These are phyloP conservation scores for Zhuliangozyma blackwelliae DNA, from an alignment of 1,139 yeast genomes.

Conservation along the genomic window DNA sequence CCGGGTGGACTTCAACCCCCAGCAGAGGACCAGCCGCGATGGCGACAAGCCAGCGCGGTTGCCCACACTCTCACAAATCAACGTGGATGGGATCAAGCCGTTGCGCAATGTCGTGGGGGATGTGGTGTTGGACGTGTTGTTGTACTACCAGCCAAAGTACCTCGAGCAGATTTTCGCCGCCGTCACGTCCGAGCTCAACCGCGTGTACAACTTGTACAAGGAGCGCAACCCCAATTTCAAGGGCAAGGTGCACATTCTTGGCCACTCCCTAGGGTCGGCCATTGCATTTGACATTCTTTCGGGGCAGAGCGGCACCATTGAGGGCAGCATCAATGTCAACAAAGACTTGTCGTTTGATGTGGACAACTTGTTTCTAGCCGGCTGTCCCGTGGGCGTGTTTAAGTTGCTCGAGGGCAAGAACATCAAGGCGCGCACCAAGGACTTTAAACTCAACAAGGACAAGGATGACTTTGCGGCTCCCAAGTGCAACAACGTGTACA, in stretches of 20 bases:
- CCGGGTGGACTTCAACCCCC: slow-evolving; percentile 57
- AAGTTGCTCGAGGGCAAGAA: slow-evolving; percentile 61
- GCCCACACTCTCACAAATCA: slow-evolving; percentile 69
- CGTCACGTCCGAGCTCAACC: slow-evolving; percentile 68
- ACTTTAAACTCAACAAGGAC: slow-evolving; percentile 8
- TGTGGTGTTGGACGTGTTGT: slow-evolving; percentile 77
- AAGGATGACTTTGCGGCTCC: slow-evolving; percentile 32
- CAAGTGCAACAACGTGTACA: slow-evolving; percentile 59
- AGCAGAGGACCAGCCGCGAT: slow-evolving; percentile 21
- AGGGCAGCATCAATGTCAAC: slow-evolving; percentile 17
- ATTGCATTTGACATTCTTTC: slow-evolving; percentile 75
- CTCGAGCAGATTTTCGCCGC: slow-evolving; percentile 57
- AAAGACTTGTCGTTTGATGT: slow-evolving; percentile 62
- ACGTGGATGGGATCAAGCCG: slow-evolving; percentile 77
- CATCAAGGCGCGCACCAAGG: slow-evolving; percentile 35
- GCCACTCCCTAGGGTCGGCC: slow-evolving; percentile 90
- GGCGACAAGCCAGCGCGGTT: slow-evolving; percentile 32
- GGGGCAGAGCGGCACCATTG: slow-evolving; percentile 42
- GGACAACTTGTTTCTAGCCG: slow-evolving; percentile 72
- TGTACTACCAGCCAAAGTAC: slow-evolving; percentile 78
- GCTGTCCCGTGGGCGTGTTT: slow-evolving; percentile 89
- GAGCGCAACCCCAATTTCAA: slow-evolving; percentile 68
- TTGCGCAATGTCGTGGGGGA: slow-evolving; percentile 78
- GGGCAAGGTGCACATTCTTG: slow-evolving; percentile 78
- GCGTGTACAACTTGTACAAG: slow-evolving; percentile 56